Base-by-base conservation (phyloP, 1,284 basidiomycete species). In the Pseudomicrostroma phylloplanum region DNA sequence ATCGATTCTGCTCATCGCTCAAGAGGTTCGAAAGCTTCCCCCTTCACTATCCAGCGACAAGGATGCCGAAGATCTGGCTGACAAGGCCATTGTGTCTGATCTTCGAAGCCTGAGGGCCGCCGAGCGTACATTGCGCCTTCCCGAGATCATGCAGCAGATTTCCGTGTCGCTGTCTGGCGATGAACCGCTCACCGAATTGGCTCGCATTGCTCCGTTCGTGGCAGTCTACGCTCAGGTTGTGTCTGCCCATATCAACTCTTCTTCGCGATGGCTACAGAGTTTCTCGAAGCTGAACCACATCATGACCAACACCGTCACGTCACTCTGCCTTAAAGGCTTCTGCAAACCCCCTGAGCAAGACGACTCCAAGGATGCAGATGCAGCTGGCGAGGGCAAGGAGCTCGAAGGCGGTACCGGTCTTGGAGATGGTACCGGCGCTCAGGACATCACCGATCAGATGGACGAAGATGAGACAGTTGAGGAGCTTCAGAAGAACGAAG, bases 381-480 rank as follows among this genome's bases (percentile, higher is more conserved):
- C 57, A 30, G 57, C 23, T 23, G 61, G 67, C 17, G 75, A 73
- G 55, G 61, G 67, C 58, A 63, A 76, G 39, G 63, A 70, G 57
- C 66, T 76, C 49, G 76, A 78, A 55, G 74, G 70, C 43, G 77
- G 77, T 8, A 78, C 76, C 6, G 77, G 77, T 21, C 70, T 78
- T 17, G 77, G 73, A n/a, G 77, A 79, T 40, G 77, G 77, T 4
- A 55, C 61, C 6, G 77, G 77, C 25, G 74, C 74, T n/a, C 86
- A 96, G 80, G 77, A 79, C 62, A 67, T 79, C 61, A 75, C 74
- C 11, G 74, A 79, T 56, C 72, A 76, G 55, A 70, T 79, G 62
- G 63, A 77, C 30, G 76, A 97, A 64, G 93, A 98, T 79, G 89
- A 90, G 73, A 92, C 96, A 75, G 90, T 98, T 39, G 96, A 99